Evolutionary conservation across 495 filamentous ascomycete genomes (phyloP), one percentile per base, ranked within the genome.

Genomic region (Cetradonia linearis): DNA sequence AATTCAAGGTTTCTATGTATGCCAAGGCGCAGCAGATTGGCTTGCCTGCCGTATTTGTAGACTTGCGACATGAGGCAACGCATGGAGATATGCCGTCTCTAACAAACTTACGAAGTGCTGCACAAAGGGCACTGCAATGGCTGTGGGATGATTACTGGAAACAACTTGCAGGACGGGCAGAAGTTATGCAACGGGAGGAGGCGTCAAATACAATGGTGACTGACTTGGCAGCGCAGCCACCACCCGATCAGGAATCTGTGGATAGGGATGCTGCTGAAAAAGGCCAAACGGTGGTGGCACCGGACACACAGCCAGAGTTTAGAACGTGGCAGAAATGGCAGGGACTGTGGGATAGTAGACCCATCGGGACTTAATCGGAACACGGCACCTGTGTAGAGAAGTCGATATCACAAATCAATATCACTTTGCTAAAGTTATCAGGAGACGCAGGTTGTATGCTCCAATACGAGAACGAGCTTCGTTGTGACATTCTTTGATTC

Each of bases 71-170:
- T 67, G 86, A 93, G 69, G 87, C 87, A 36, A 93, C 89, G 40
- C 92, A 97, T 70, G 86, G 90, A 63, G 86, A 89, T 66, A 73
- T 95, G 57, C 91, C 92, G 1, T 81, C 83, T 1, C 72, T 96
- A 55, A 72, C 78, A 8, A 81, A 88, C 30, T 72, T 96, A 57
- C 76, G 88, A 56, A 75, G 76, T 14, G 83, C 86, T 6, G 78
- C 85, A 3, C 65, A 76, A 63, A 80, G 84, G 64, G 88, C 84
- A 2, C 73, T 97, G 55, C 80, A 78, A 33, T 96, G 92, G 92
- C 78, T 96, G 53, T 95, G 89, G 89, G 76, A 79, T 40, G 85
- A 86, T 66, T 96, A 95, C 71, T 97, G 92, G 92, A 72, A 69
- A 55, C 27, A 46, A n/a, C 13, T 40, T 69, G 11, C 63, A 63